A percentile compares a stretch with the other conserved stretches of the same genome.
phyloP scores from a whole-genome alignment of 768 basidiomycete species.

The Rhodocollybia butyracea region DNA sequence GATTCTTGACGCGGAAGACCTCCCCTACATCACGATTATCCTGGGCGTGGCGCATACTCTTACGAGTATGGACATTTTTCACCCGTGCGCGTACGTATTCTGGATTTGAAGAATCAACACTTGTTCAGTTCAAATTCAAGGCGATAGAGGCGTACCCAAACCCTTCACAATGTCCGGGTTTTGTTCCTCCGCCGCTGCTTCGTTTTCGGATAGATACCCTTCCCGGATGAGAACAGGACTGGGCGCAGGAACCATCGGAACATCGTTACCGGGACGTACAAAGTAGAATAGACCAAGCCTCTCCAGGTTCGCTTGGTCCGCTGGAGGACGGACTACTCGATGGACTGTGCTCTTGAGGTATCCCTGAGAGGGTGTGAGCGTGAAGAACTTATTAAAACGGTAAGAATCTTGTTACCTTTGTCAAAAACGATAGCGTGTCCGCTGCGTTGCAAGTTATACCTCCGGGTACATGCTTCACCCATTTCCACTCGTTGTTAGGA shows the following conservation, averaged over 20 bases:
- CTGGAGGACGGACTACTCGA: conserved; percentile 45
- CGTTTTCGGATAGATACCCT: conserved; percentile 22
- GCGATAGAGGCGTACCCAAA: too few relatives aligned
- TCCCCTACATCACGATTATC: conserved; percentile 5
- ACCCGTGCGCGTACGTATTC: conserved; percentile 18
- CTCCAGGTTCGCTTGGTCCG: conserved; percentile 37
- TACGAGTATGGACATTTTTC: conserved; percentile 13
- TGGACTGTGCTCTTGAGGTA: conserved; percentile 48
- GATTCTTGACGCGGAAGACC: conserved; percentile 14
- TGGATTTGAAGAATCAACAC: not conserved
- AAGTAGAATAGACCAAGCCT: conserved; percentile 49
- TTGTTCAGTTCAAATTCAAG: too few relatives aligned
- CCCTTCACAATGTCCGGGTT: conserved; percentile 15
- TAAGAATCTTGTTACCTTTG: conserved; percentile 14
- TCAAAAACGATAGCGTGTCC: conserved; percentile 42
- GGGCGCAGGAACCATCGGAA: conserved; percentile 30
- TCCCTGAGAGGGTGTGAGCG: conserved; percentile 18
- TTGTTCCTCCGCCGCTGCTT: conserved; percentile 5
- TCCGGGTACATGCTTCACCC: conserved; percentile 27
- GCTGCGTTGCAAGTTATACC: conserved; percentile 33
- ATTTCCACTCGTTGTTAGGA: conserved; percentile 30
- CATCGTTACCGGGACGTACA: conserved; percentile 34
- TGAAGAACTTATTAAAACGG: not conserved
- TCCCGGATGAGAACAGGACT: conserved; percentile 41
- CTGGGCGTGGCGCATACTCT: conserved; percentile 7